These are phyloP conservation scores for Candida oleophila DNA, from an alignment of 805 yeast genomes.

Conservation along the genomic window DNA sequence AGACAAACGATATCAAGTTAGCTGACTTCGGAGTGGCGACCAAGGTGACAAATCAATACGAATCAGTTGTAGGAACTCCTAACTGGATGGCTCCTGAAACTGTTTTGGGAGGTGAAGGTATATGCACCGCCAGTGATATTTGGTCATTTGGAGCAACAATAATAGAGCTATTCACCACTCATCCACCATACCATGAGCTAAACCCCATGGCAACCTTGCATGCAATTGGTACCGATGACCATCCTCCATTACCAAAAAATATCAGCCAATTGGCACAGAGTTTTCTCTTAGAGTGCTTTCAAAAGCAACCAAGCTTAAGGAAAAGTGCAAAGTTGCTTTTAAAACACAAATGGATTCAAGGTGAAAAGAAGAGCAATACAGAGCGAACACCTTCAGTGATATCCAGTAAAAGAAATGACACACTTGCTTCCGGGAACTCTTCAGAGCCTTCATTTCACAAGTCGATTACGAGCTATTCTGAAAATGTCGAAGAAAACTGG, in stretches of 20 bases:
- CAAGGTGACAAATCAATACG: conserved; percentile 36
- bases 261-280: conserved; percentile 47
- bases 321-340: conserved; percentile 54
- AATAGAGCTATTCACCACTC: conserved; percentile 79
- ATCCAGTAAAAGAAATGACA: not conserved
- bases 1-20: conserved; percentile 67
- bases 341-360: conserved; percentile 60
- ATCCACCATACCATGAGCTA: conserved; percentile 81
- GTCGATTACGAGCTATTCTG: conserved; percentile 26
- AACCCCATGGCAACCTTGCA: conserved; percentile 79
- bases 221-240: conserved; percentile 75
- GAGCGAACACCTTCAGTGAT: not conserved
- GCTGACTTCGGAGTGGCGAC: conserved; percentile 98
- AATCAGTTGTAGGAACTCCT: conserved; percentile 76
- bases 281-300: conserved; percentile 67
- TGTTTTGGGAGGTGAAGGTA: conserved; percentile 73
- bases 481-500: conserved; percentile 34
- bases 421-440: not conserved
- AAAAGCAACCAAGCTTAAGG: conserved; percentile 63
- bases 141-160: conserved; percentile 97
- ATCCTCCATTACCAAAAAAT: conserved; percentile 64
- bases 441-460: conserved; percentile 9
- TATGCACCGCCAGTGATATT: conserved; percentile 84
- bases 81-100: conserved; percentile 99
- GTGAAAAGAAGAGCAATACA: conserved; percentile 2